Evolutionary conservation across 2,329 filamentous ascomycete species (phyloP).

Genomic region (Fusarium ambrosium): DNA sequence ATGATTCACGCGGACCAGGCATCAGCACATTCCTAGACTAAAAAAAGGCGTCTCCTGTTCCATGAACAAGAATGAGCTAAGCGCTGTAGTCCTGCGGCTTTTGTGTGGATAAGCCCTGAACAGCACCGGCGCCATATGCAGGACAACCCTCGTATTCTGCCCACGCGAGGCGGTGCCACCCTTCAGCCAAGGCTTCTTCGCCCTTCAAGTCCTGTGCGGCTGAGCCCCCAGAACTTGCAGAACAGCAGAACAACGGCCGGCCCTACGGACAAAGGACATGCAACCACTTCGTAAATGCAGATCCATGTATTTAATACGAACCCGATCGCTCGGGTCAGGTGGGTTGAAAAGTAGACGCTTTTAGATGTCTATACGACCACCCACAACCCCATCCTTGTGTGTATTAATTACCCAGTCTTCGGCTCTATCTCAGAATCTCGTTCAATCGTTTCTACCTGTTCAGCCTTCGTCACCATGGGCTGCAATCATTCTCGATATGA

Average conservation of each 20-base stretch:
- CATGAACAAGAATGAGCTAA: not conserved
- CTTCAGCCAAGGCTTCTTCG: slow-evolving; percentile 11
- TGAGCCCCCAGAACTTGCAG: slow-evolving; percentile 7
- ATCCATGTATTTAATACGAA: slow-evolving; percentile 28
- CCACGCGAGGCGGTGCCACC: slow-evolving; percentile 39
- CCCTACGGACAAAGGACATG: slow-evolving; percentile 15
- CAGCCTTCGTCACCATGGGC: slow-evolving; percentile 28
- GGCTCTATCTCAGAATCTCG: not conserved
- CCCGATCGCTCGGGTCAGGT: slow-evolving; percentile 21
- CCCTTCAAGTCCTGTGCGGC: slow-evolving; percentile 17
- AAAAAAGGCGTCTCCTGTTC: slow-evolving; percentile 1
- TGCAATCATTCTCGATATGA: slow-evolving; percentile 37
- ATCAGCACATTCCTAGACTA: slow-evolving; percentile 27
- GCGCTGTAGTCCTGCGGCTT: slow-evolving; percentile 20
- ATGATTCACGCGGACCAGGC: slow-evolving; percentile 3
- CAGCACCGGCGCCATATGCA: slow-evolving; percentile 30
- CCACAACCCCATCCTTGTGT: not conserved
- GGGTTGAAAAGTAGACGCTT: slow-evolving; percentile 9
- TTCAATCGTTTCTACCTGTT: not conserved
- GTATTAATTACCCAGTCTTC: slow-evolving; percentile 7
- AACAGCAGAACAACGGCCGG: slow-evolving; percentile 21
- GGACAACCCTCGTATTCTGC: slow-evolving; percentile 38
- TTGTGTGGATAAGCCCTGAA: slow-evolving; percentile 28
- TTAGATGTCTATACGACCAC: slow-evolving; percentile 11
- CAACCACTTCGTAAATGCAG: slow-evolving; percentile 9